A percentile compares a stretch with the other conserved stretches of the same genome.
Conservation (phyloP, 768 basidiomycete genomes). For the Tricholoma terreum region DNA sequence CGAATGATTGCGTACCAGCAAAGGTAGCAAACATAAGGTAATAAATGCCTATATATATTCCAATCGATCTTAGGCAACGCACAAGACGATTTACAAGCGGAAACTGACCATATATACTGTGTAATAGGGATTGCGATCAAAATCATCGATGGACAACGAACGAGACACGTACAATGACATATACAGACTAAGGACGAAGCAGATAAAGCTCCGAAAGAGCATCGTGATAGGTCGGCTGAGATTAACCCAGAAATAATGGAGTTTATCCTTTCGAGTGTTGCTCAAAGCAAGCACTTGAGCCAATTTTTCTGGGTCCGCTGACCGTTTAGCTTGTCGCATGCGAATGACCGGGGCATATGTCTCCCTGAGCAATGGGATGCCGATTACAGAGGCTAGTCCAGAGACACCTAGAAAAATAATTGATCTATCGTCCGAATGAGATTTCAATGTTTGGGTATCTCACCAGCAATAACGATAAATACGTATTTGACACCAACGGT, state of each 20-base stretch:
- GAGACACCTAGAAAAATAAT: constrained; percentile 31
- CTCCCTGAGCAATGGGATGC: constrained; percentile 62
- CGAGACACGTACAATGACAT: constrained; percentile 57
- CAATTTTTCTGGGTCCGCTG: constrained; percentile 46
- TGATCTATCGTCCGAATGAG: not conserved
- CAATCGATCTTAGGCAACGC: not conserved
- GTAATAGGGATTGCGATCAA: not conserved
- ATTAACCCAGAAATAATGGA: constrained; percentile 55
- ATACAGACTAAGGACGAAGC: constrained; percentile 69
- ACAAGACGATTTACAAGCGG: no score
- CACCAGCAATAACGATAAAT: constrained; percentile 49
- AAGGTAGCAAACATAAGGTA: constrained; percentile 75
- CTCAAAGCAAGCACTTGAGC: constrained; percentile 27
- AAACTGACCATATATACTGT: constrained; percentile 50
- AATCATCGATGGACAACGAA: not conserved
- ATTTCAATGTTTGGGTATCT: not conserved
- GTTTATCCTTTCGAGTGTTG: constrained; percentile 27
- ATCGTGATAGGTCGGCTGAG: constrained; percentile 57
- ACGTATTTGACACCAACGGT: constrained; percentile 59
- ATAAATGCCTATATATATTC: constrained; percentile 43
- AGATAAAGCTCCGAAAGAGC: constrained; percentile 60
- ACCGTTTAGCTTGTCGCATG: constrained; percentile 35
- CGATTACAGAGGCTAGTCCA: constrained; percentile 42
- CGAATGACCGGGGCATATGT: constrained; percentile 76
- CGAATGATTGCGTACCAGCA: constrained; percentile 38